These are phyloP conservation scores for Aspergillus sp. DNA, from an alignment of 2,329 filamentous ascomycete species.

Conservation along the genomic window DNA sequence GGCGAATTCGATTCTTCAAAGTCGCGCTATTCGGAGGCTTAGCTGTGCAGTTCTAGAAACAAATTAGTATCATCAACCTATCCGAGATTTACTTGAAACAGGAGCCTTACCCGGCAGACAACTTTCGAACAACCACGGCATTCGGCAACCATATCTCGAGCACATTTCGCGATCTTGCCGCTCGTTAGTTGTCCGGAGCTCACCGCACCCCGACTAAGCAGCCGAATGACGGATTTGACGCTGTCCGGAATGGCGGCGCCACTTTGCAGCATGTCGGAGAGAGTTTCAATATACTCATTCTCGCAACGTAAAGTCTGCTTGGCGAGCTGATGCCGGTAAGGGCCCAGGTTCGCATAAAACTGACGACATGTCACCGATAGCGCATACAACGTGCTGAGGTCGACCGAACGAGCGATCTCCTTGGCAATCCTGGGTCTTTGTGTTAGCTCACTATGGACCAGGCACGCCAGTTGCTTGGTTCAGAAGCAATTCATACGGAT, in stretches of 20 bases:
- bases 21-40: conserved; percentile 71
- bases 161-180: conserved; percentile 75
- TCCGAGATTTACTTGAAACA: conserved; percentile 3
- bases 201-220: conserved; percentile 28
- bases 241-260: conserved; percentile 34
- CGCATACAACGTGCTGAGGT: conserved; percentile 82
- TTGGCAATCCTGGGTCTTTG: conserved; percentile 65
- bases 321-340: conserved; percentile 73
- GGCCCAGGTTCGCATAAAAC: conserved; percentile 73
- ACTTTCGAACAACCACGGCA: conserved; percentile 76
- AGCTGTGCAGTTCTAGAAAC: conserved; percentile 76
- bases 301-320: conserved; percentile 75
- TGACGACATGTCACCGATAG: conserved; percentile 80
- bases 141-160: conserved; percentile 80
- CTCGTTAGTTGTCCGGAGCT: conserved; percentile 48
- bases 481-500: conserved; percentile 43
- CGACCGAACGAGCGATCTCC: conserved; percentile 72
- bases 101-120: conserved; percentile 71
- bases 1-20: conserved; percentile 73
- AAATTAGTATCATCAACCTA: neutral
- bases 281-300: conserved; percentile 60
- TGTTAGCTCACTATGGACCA: conserved; percentile 17
- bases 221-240: conserved; percentile 31
- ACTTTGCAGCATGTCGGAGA: conserved; percentile 44
- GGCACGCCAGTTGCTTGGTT: conserved; percentile 12